Evolutionary conservation across 192 early-diverging fungal genomes (phyloP).

Genomic region (Podila epigama): DNA sequence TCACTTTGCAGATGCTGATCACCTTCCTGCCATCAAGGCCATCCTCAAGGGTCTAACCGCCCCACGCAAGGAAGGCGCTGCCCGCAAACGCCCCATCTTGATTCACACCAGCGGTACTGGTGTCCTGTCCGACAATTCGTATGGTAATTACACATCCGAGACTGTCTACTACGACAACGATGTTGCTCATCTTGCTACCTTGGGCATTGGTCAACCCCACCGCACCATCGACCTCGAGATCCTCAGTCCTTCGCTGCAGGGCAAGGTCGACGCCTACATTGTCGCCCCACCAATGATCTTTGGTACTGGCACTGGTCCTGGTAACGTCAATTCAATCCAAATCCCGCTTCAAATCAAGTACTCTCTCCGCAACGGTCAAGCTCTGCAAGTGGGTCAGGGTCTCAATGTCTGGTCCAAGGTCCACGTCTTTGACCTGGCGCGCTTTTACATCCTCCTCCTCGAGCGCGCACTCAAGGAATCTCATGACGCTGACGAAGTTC

Average conservation of each 20-base stretch:
- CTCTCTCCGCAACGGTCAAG: background rate
- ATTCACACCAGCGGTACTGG: slow-evolving; percentile 45
- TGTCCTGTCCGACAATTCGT: slow-evolving; percentile 20
- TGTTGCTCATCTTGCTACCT: slow-evolving; percentile 1
- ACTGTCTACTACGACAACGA: slow-evolving; percentile 35
- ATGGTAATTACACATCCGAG: slow-evolving; percentile 1
- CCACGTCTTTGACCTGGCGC: background rate
- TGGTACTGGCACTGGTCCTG: slow-evolving; percentile 30
- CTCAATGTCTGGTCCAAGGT: background rate
- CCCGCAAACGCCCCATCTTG: slow-evolving; percentile 25
- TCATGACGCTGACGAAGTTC: background rate
- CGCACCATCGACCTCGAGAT: slow-evolving; percentile 28
- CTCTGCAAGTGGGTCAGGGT: background rate
- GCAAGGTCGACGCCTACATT: slow-evolving; percentile 37
- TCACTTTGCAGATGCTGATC: slow-evolving; percentile 28
- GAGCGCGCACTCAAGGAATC: background rate
- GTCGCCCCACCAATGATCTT: slow-evolving; percentile 32
- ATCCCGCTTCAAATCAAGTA: slow-evolving; percentile 6
- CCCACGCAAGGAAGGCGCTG: background rate
- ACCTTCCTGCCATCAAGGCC: slow-evolving; percentile 19
- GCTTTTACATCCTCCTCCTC: background rate
- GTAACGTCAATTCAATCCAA: slow-evolving; percentile 37
- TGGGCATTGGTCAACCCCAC: slow-evolving; percentile 15
- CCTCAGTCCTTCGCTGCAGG: slow-evolving; percentile 2
- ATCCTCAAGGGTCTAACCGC: slow-evolving; percentile 19